Conservation (phyloP, 345 rosid genomes). For the Acer yangbiense region DNA sequence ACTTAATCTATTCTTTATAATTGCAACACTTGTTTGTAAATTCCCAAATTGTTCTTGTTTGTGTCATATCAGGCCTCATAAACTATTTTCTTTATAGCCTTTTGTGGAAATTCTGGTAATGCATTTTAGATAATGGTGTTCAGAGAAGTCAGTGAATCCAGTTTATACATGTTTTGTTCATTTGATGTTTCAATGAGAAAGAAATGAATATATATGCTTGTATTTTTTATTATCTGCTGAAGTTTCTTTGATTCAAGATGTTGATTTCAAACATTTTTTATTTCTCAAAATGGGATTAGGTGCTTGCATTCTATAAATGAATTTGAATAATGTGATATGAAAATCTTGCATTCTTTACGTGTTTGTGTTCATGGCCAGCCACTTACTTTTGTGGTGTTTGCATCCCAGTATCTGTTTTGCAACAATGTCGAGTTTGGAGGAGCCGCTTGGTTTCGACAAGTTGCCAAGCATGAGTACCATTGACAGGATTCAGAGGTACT, state of each 20-base stretch:
- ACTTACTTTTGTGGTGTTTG: constrained; percentile 35
- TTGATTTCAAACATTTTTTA: neutral
- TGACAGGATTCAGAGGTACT: constrained; percentile 84
- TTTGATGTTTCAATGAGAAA: neutral
- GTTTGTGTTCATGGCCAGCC: constrained; percentile 14
- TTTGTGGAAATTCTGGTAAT: neutral
- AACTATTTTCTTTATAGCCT: too few relatives aligned
- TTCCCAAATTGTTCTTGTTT: neutral
- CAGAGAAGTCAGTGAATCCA: neutral
- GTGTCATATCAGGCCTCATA: neutral
- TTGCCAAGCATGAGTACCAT: constrained; percentile 87
- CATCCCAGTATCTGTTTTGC: constrained; percentile 38
- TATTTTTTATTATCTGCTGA: neutral
- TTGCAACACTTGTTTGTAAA: neutral
- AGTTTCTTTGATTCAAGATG: neutral
- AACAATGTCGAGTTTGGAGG: constrained; percentile 95
- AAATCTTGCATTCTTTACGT: constrained; percentile 22
- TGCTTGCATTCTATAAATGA: constrained; percentile 25
- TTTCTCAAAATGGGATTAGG: neutral
- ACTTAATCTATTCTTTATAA: neutral
- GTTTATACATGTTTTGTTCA: constrained; percentile 15
- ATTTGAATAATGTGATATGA: constrained; percentile 29
- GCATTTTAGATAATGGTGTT: neutral
- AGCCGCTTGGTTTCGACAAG: constrained; percentile 87
- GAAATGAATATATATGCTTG: neutral